Evolutionary conservation across 169 alveolate genomes (phyloP), one percentile per base, ranked within the genome.

Genomic region (Eimeria nieschulzi): DNA sequence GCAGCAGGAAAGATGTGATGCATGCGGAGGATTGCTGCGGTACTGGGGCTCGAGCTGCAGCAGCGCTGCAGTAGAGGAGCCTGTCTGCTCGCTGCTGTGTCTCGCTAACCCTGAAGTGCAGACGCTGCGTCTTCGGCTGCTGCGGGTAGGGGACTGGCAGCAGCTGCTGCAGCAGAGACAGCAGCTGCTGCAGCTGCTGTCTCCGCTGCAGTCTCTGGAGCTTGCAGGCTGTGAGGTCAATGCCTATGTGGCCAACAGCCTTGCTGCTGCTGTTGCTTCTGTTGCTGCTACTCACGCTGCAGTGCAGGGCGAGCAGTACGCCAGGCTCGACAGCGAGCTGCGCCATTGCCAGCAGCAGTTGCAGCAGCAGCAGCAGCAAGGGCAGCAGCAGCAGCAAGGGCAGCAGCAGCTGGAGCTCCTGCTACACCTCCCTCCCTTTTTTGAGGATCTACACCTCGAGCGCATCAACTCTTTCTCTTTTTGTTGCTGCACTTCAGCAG

Each of bases 1-100:
- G 83, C 83, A 72, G 83, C 83, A 72, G 83, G 33, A 1, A 3
- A 8, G 83, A 13, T 76, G 85, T 53, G 8, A n/a, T 15, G 70
- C 70, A 26, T 76, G 85, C 85, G 85, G 85, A 9, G 85, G 85
- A n/a, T 26, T 76, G 70, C 85, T 76, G 70, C 85, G 33, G 53
- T 76, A 76, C 33, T 5, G 71, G 54, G 85, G 85, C 70, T 70
- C 85, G 9, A 1, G 54, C 6, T 5, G 70, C 61, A 19, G 25
- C n/a, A 26, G 70, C 17, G 2, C 23, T 8, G 21, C 9, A 10
- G 23, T 15, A 0, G 2, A 5, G 0, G 85, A 53, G 61, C 64
- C 85, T 7, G 54, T 21, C 5, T 12, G 21, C 19, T 3, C 39
- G n/a, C 21, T 76, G 71, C 70, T 76, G 68, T 76, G 85, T 25